Evolutionary conservation across 225 moss, liverwort and hornwort species (phyloP), one percentile per base, ranked within the genome.

Genomic region (Polytrichum commune): DNA sequence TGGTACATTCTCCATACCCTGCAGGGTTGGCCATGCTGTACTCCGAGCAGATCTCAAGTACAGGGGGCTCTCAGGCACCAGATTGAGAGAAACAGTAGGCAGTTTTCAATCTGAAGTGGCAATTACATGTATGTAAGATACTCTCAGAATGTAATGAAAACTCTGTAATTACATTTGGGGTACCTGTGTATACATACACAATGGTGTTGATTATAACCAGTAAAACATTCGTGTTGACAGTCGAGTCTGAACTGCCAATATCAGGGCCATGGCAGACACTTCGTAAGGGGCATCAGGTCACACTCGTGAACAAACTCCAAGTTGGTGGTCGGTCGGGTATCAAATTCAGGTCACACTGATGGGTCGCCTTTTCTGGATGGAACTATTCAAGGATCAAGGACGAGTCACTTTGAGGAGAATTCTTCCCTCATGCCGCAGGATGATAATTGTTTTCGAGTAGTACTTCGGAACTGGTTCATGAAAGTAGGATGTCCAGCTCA

Each of bases 21-120:
- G 23, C 27, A 27, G 24, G 54, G 66, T 54, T 72, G 75, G 72
- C 79, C 85, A 69, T 82, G 38, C 74, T 77, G 73, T 79, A 77
- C 27, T 46, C 13, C 1, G 0, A 46, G 28, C 72, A 26, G 64
- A 74, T 69, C 29, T 30, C 33, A 0, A 32, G 69, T 66, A 77
- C 85, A 82, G 70, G 77, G 77, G 72, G 69, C 82, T 76, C 76
- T 35, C 35, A 35, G 35, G 35, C 35, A 35, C 35, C 9, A 35
- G 35, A 35, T 35, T 35, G 35, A 9, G 35, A 74, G 76, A 29
- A 66, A 67, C 24, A 67, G 75, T 64, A 63, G 72, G 13, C 4
- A 16, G 46, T 13, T 46, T 4, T 46, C 13, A 74, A 69, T 57
- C 18, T 62, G 63, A 5, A 68, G 35, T 67, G 70, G 18, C 8